Evolutionary conservation across 2,329 filamentous ascomycete genomes (phyloP).

Genomic region (Aspergillus proliferans): DNA sequence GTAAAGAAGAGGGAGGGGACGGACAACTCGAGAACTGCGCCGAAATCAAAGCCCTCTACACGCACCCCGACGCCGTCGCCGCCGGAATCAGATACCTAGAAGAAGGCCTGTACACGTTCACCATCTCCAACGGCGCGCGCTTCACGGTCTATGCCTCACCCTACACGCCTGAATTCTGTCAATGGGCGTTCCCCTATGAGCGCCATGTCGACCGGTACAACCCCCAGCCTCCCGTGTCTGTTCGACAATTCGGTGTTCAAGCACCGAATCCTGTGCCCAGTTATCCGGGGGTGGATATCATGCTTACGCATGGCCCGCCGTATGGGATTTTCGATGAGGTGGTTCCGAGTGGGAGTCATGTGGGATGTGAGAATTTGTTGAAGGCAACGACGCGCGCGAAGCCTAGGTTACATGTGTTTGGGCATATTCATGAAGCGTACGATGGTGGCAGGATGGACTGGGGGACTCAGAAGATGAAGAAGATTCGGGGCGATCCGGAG

Average conservation of each 20-base stretch:
- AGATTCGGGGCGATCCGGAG: constrained; percentile 19
- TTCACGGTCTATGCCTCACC: constrained; percentile 48
- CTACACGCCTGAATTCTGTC: constrained; percentile 52
- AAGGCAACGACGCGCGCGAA: constrained; percentile 45
- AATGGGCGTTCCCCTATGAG: constrained; percentile 52
- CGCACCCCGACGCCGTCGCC: constrained; percentile 34
- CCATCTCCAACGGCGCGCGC: constrained; percentile 40
- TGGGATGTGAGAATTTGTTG: constrained; percentile 52
- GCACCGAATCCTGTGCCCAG: constrained; percentile 38
- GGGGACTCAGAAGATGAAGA: constrained; percentile 11
- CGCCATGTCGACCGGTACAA: constrained; percentile 50
- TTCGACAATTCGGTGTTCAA: constrained; percentile 11
- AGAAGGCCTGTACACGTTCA: constrained; percentile 46
- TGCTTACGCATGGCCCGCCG: constrained; percentile 59
- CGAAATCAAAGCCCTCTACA: constrained; percentile 43
- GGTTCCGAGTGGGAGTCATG: constrained; percentile 24
- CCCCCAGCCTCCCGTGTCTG: constrained; percentile 17
- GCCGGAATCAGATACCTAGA: constrained; percentile 52
- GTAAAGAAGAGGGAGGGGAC: constrained; percentile 13
- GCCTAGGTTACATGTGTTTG: constrained; percentile 56
- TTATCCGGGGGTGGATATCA: constrained; percentile 46
- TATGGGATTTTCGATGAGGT: constrained; percentile 45
- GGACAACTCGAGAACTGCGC: constrained; percentile 12
- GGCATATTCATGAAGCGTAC: constrained; percentile 56
- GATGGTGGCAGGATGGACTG: constrained; percentile 37